Evolutionary conservation across 129 eudicot genomes (phyloP), one percentile per base, ranked within the genome.

Genomic region (Escallonia rubra): DNA sequence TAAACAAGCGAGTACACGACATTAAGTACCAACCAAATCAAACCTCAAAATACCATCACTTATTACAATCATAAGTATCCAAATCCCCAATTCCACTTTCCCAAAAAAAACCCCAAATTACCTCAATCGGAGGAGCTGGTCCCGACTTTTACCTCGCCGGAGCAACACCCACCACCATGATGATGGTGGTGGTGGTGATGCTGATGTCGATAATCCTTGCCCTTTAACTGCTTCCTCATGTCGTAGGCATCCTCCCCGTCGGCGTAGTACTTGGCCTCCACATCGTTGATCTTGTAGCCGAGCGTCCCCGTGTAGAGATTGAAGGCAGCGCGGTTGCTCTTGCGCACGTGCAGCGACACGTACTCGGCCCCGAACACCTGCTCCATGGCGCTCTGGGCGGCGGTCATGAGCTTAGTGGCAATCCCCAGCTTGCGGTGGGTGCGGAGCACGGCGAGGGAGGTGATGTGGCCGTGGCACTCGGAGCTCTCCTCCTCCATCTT

Each of bases 201-300:
- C 6, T 70, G 80, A 45, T 58, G 23, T 6, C 72, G 78, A 6
- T 67, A 72, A 70, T 76, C 57, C 51, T 61, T 77, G 8, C 79
- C 86, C 77, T 64, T 77, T 71, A 81, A 66, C 51, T 72, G 70
- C 74, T 81, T 81, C 73, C 86, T 72, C 86, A 81, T 81, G 60
- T 81, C 86, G 73, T 81, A 81, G 10, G 86, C 86, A 69, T 81
- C 86, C 53, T 81, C 86, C 6, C 82, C 86, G 73, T 81, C 86
- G 3, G 86, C 86, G 74, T 81, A 81, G 55, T 81, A 81, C 70
- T 81, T 81, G 1, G 82, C 86, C 64, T 81, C 82, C 39, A 81
- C 51, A 56, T 81, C 86, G 48, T 77, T 76, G 52, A 81, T 81
- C 79, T 81, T 59, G 59, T 81, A 81, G 11, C 80, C 82, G 57